phyloP scores from a whole-genome alignment of 331 rosid genomes.

The Rhamnella rubrinervis region DNA sequence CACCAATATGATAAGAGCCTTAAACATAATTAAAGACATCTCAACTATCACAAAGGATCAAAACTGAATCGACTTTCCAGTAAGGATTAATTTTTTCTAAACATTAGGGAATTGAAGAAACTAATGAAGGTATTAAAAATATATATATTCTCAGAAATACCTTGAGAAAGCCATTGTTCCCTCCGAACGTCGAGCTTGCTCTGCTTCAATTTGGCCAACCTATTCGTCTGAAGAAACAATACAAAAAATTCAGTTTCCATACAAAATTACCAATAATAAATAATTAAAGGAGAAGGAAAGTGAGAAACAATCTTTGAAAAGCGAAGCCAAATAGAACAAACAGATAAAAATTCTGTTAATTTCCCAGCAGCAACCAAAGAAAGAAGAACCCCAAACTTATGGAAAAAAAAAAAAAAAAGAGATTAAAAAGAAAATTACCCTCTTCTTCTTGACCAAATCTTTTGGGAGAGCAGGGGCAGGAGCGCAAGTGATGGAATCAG shows the following conservation, averaged over 20 bases:
- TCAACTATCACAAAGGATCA: not conserved
- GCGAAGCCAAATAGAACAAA: constrained; percentile 5
- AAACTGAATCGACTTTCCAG: not conserved
- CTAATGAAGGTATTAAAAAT: not conserved
- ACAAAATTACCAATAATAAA: not conserved
- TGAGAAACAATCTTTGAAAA: not conserved
- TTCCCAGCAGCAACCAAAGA: constrained; percentile 9
- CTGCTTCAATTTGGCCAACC: constrained; percentile 53
- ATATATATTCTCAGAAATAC: constrained; percentile 22
- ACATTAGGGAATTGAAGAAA: not conserved
- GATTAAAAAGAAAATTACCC: constrained; percentile 31
- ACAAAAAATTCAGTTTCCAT: not conserved
- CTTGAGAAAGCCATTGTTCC: constrained; percentile 69
- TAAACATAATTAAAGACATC: not conserved
- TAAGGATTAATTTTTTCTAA: no score
- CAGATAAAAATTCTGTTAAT: not conserved
- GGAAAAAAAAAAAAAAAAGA: no score
- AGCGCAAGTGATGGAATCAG: constrained; percentile 32
- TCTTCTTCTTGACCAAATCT: constrained; percentile 50
- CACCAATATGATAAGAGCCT: not conserved
- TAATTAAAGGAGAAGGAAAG: not conserved
- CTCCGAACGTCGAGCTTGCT: constrained; percentile 70
- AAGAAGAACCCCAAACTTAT: not conserved
- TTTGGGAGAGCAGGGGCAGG: constrained; percentile 24
- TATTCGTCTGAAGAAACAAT: constrained; percentile 22